Percentiles rank a stretch among this genome's conserved stretches.
Conservation (phyloP, 2,329 filamentous ascomycete species). For the Magnaporthiopsis poae region DNA sequence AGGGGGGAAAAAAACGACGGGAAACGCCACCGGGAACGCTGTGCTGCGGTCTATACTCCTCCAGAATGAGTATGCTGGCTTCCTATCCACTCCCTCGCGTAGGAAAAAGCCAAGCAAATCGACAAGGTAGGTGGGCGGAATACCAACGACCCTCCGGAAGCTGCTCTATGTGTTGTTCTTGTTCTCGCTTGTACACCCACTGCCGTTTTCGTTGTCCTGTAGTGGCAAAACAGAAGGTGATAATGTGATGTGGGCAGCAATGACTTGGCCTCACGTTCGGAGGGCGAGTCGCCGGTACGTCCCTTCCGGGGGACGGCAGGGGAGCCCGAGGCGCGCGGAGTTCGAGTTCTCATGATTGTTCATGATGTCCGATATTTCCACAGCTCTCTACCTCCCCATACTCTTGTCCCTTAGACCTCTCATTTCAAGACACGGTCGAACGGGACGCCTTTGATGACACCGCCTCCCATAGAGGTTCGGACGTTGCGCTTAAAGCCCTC, state of each 20-base stretch:
- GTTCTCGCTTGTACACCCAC: background rate
- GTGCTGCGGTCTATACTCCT: background rate
- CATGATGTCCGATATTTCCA: background rate
- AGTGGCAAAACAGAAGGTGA: background rate
- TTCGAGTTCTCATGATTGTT: background rate
- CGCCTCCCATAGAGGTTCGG: conserved; percentile 70
- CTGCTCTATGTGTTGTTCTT: background rate
- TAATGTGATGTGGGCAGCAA: background rate
- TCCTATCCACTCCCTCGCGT: background rate
- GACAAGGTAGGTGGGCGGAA: background rate
- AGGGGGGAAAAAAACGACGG: background rate
- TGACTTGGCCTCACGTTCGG: background rate
- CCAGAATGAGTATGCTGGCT: background rate
- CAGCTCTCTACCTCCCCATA: too few relatives aligned
- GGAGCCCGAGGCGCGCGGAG: too few relatives aligned
- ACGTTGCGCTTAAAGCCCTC: conserved; percentile 91
- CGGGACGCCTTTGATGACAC: conserved; percentile 57
- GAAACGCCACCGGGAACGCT: background rate
- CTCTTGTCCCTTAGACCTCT: conserved; percentile 13
- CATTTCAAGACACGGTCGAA: conserved; percentile 74
- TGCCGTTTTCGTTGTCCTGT: background rate
- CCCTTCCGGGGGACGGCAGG: too few relatives aligned
- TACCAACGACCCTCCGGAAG: background rate
- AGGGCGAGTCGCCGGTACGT: background rate
- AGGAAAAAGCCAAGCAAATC: background rate